Conservation (phyloP, 1,284 basidiomycete species). For the Boletus sp. region DNA sequence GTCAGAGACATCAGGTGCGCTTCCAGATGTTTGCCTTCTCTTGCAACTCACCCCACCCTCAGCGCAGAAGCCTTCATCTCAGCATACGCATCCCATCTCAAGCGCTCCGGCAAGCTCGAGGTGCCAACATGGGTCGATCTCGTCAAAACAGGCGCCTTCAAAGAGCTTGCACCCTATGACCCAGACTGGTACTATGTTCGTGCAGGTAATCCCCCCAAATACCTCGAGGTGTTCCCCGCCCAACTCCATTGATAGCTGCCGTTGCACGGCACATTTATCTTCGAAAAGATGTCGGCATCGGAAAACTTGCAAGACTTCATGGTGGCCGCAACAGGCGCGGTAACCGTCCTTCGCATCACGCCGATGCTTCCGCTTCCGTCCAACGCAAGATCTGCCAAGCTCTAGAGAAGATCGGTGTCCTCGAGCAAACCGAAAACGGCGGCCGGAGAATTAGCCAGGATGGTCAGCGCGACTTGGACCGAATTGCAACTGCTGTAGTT, state of each 20-base stretch:
- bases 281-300: conserved; percentile 97
- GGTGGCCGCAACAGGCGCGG: conserved; percentile 95
- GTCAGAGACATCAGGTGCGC: conserved; percentile 87
- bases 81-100: conserved; percentile 91
- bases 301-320: conserved; percentile 95
- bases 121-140: conserved; percentile 99
- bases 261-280: conserved; percentile 99
- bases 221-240: conserved; percentile 23
- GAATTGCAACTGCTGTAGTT: conserved; percentile 95
- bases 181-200: conserved; percentile 99
- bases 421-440: conserved; percentile 92
- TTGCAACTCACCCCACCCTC: conserved; percentile 11
- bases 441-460: conserved; percentile 96
- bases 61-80: conserved; percentile 89
- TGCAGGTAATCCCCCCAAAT: conserved; percentile 58
- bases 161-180: conserved; percentile 98
- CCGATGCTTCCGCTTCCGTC: conserved; percentile 80
- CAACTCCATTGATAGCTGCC: conserved; percentile 59
- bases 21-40: background rate
- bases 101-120: conserved; percentile 96
- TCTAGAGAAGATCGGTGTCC: conserved; percentile 97
- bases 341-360: conserved; percentile 94
- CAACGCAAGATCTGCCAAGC: conserved; percentile 94
- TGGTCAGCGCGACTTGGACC: conserved; percentile 96
- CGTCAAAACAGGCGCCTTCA: conserved; percentile 97